Conservation (phyloP, 75 land plant species). For the Picea glauca region DNA sequence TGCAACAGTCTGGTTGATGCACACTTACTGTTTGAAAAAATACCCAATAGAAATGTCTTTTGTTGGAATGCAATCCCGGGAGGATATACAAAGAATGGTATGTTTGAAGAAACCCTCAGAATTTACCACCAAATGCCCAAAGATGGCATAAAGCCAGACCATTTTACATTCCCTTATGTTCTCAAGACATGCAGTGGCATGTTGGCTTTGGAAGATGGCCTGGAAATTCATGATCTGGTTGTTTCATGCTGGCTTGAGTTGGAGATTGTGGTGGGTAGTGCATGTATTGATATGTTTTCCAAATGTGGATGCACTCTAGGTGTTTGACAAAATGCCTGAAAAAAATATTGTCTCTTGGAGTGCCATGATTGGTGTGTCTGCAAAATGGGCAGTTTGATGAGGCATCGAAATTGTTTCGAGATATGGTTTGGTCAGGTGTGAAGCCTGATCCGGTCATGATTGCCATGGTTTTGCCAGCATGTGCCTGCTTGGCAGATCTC, state of each 20-base stretch:
- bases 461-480: constrained; percentile 31
- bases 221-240: constrained; percentile 29
- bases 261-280: constrained; percentile 39
- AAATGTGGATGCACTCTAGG: constrained; percentile 46
- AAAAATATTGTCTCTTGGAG: constrained; percentile 57
- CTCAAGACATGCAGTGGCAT: constrained; percentile 56
- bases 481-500: constrained; percentile 18
- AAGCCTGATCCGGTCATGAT: constrained; percentile 38
- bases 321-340: constrained; percentile 32
- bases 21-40: constrained; percentile 57
- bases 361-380: constrained; percentile 48
- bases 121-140: constrained; percentile 61
- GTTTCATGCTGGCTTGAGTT: not conserved
- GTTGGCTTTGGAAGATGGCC: constrained; percentile 37
- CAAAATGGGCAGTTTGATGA: constrained; percentile 27
- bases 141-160: constrained; percentile 53
- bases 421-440: constrained; percentile 23
- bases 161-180: constrained; percentile 51
- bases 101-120: constrained; percentile 50
- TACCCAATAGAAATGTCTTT: constrained; percentile 30
- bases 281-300: constrained; percentile 49
- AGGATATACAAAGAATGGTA: constrained; percentile 48
- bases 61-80: constrained; percentile 65
- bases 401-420: constrained; percentile 16
- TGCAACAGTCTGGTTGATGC: constrained; percentile 32